A percentile compares a stretch with the other conserved stretches of the same genome.
These are phyloP conservation scores for Phytophthora pistaciae DNA, from an alignment of 352 stramenopile genomes.

Conservation along the genomic window DNA sequence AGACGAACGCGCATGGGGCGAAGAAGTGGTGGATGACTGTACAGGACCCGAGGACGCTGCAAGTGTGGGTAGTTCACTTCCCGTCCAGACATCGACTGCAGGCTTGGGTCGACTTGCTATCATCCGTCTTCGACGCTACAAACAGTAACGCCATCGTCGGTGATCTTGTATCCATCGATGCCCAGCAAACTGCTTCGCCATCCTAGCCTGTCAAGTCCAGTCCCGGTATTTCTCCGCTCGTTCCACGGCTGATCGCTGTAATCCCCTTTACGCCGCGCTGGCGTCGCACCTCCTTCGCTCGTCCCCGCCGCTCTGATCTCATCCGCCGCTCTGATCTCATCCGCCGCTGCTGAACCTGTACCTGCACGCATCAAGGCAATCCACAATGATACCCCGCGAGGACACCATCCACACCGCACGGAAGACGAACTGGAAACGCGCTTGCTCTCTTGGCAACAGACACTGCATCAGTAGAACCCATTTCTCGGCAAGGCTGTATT, in stretches of 20 bases:
- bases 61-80: conserved; percentile 78
- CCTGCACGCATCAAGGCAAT: conserved; percentile 38
- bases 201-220: conserved; percentile 7
- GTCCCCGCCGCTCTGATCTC: neutral
- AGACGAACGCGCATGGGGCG: conserved; percentile 33
- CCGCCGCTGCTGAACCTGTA: conserved; percentile 12
- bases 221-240: neutral
- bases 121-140: conserved; percentile 44
- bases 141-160: conserved; percentile 46
- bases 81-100: conserved; percentile 44
- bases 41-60: conserved; percentile 56
- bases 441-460: conserved; percentile 46
- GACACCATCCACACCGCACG: conserved; percentile 3
- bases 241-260: conserved; percentile 6
- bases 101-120: conserved; percentile 55
- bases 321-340: neutral
- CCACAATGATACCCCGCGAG: conserved; percentile 27
- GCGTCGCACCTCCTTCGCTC: neutral
- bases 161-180: conserved; percentile 42
- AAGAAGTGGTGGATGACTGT: conserved; percentile 76
- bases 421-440: conserved; percentile 33
- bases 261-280: neutral
- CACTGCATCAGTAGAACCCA: conserved; percentile 74
- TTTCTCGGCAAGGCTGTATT: conserved; percentile 85
- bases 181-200: neutral